Conservation (phyloP, 2,329 filamentous ascomycete species). For the Amauroascus niger region DNA sequence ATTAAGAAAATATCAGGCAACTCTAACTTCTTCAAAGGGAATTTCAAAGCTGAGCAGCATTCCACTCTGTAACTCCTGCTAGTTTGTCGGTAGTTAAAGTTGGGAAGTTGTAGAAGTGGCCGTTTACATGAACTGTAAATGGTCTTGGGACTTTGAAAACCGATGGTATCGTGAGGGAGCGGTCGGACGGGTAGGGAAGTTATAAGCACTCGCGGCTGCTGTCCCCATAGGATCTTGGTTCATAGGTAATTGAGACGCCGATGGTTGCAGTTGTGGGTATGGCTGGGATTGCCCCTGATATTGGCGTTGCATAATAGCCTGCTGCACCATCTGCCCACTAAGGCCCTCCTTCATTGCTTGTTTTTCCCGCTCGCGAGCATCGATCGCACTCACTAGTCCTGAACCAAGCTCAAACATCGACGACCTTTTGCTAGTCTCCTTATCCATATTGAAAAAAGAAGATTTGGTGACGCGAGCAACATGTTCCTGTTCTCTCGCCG, state of each 20-base stretch:
- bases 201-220: constrained; percentile 1
- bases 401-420: constrained; percentile 40
- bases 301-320: constrained; percentile 61
- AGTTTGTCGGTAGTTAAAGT: background rate
- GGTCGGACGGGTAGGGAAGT: background rate
- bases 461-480: constrained; percentile 72
- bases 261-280: constrained; percentile 27
- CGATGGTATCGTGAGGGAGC: constrained; percentile 7
- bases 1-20: background rate
- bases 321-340: constrained; percentile 60
- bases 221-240: constrained; percentile 1
- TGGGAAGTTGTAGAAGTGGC: background rate
- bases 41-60: background rate
- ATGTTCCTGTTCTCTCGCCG: constrained; percentile 78
- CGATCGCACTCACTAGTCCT: constrained; percentile 69
- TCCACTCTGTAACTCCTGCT: constrained; percentile 2
- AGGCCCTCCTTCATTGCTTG: constrained; percentile 59
- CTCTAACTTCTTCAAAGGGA: too few relatives aligned
- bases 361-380: constrained; percentile 68
- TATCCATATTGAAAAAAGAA: constrained; percentile 60
- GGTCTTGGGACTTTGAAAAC: constrained; percentile 10
- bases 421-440: constrained; percentile 43
- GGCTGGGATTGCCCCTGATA: constrained; percentile 42
- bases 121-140: constrained; percentile 6
- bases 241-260: constrained; percentile 20